Base-by-base conservation (phyloP, 441 rosid genomes). In the Croton setiger region DNA sequence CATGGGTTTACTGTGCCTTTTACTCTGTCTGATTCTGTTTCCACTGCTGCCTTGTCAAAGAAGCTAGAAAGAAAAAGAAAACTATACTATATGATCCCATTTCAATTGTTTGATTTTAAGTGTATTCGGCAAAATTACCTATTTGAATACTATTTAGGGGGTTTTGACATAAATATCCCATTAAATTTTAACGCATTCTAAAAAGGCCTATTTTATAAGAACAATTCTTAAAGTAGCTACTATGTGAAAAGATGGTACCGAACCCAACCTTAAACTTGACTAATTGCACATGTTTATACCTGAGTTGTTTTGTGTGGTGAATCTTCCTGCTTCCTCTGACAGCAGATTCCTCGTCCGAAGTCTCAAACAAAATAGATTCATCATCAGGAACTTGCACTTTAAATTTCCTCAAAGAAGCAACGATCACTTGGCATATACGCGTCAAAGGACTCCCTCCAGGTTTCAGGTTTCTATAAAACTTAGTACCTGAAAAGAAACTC, bases 381-480 rank as follows among this genome's bases (percentile, higher is more conserved):
- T 84, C 87, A 4, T 68, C 47, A 4, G 95, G 97, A 3, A 82
- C 82, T 67, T 64, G 58, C 0, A 87, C 82, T 3, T 31, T 51
- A 36, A 71, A 66, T 78, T 91, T 93, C 72, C 84, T 79, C 68
- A 78, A 75, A 21, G 97, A 81, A 36, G 93, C 95, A 5, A 87
- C 87, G 0, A 89, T 45, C 5, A 94, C 98, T 67, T 91, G 97
- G 74, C 71, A 63, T 14, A 90, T 84, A 66, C 97, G 70, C 3
- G 97, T 88, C 13, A 94, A 70, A 0, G 97, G 92, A 75, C 97
- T 94, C 62, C 97, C 97, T 39, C 89, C 96, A 23, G 96, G 97
- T 69, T 73, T 88, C 68, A 86, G 96, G 60, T 85, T 69, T 41
- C 98, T 58, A 65, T 91, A 94, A 63, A 81, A 67, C 37, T 74